Conservation (phyloP, 129 eudicot species). For the Silybum marianum region DNA sequence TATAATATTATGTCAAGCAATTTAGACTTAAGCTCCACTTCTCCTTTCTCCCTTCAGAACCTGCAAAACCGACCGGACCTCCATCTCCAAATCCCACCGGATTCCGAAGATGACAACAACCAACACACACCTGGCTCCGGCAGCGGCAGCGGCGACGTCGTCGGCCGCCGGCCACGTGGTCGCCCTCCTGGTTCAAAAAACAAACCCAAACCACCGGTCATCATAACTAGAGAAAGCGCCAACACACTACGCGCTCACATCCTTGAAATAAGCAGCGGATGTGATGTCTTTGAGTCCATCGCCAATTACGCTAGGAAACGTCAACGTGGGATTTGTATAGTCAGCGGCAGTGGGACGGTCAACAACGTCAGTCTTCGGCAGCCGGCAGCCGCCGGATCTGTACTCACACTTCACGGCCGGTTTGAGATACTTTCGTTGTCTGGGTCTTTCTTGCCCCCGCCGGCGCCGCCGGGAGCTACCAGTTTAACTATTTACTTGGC, state of each 20-base stretch:
- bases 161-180: conserved; percentile 68
- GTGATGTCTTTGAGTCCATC: conserved; percentile 74
- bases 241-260: conserved; percentile 86
- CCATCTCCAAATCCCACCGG: conserved; percentile 62
- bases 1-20: conserved; percentile 67
- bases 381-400: conserved; percentile 71
- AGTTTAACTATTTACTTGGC: conserved; percentile 78
- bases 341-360: conserved; percentile 76
- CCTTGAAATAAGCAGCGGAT: conserved; percentile 64
- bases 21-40: conserved; percentile 70
- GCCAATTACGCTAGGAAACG: conserved; percentile 62
- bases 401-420: conserved; percentile 69
- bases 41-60: conserved; percentile 60
- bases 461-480: conserved; percentile 89
- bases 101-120: conserved; percentile 49
- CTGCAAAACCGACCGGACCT: conserved; percentile 70
- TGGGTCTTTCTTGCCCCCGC: conserved; percentile 82
- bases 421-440: conserved; percentile 77
- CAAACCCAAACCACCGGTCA: conserved; percentile 85
- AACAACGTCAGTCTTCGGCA: conserved; percentile 76
- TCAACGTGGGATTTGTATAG: conserved; percentile 71
- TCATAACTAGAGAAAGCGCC: conserved; percentile 76
- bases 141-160: conserved; percentile 34
- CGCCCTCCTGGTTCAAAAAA: conserved; percentile 87
- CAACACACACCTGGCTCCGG: conserved; percentile 49